Evolutionary conservation across 805 yeast genomes (phyloP), one percentile per base, ranked within the genome.

Genomic region (Lachancea mirantina): DNA sequence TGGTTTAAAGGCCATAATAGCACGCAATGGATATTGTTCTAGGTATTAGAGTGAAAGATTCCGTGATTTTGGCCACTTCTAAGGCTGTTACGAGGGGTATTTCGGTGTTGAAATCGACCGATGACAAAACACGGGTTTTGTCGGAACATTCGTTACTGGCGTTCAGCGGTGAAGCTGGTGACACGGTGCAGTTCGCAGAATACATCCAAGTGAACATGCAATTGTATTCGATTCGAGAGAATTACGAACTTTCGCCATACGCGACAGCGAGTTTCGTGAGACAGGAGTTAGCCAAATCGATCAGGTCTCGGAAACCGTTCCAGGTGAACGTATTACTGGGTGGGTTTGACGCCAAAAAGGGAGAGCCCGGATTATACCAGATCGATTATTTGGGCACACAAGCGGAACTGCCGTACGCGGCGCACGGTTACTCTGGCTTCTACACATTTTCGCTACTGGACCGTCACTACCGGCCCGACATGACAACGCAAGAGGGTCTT

Each of bases 381-480:
- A 82, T 92, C 45, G 98, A 92, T 57, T 92, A 92, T 58, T 65
- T 92, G 44, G 98, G 98, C 6, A 84, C 98, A 2, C 76, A 79
- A 45, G 94, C 79, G 10, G 84, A 79, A 40, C 68, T 92, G 38
- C 97, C 98, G 10, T 92, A 92, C 55, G 95, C 94, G 11, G 97
- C 97, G 2, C 98, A 92, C 57, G 98, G 98, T 8, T 92, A 92
- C 54, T 95, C 97, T n/a, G 95, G 94, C 2, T 92, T 89, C 61
- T 92, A 92, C 59, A 78, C 95, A 19, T 72, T 85, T 59, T 83
- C 97, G 2, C 65, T 89, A 43, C 68, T 92, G 45, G 98, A 92
- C 64, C 87, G 80, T 47, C 95, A 87, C 61, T 87, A 88, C 62
- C 72, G 78, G 55, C 68, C 76, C 26, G 88, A 78, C 47, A 73